A percentile compares a stretch with the other conserved stretches of the same genome.
Evolutionary conservation across 768 basidiomycete species (phyloP).

Genomic region (Lactarius sp.): DNA sequence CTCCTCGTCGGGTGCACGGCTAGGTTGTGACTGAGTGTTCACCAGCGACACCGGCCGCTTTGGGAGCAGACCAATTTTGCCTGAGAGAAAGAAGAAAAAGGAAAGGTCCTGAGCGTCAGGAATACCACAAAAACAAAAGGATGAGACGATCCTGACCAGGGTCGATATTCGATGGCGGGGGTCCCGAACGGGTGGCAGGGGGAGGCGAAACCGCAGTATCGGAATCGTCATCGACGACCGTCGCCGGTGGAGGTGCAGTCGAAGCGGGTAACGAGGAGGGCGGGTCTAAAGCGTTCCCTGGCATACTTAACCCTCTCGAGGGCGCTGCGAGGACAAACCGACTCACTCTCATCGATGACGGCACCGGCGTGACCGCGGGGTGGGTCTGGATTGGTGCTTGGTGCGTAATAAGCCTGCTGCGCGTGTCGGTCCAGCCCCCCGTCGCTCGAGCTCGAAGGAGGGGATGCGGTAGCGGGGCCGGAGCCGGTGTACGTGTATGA

Average conservation of each 20-base stretch:
- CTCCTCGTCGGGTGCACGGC: constrained; percentile 15
- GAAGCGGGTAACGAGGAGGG: background rate
- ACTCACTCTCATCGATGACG: background rate
- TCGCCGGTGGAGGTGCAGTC: background rate
- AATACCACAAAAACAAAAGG: background rate
- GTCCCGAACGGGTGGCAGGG: constrained; percentile 11
- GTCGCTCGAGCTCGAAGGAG: background rate
- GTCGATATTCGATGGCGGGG: constrained; percentile 19
- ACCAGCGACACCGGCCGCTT: constrained; percentile 30
- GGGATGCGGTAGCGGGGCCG: background rate
- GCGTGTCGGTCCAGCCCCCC: constrained; percentile 19
- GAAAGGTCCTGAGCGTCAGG: background rate
- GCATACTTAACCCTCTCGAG: no score
- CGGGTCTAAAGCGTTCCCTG: background rate
- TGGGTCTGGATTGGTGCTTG: background rate
- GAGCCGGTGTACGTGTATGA: background rate
- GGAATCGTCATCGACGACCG: background rate
- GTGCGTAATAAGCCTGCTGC: constrained; percentile 23
- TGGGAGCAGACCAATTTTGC: constrained; percentile 30
- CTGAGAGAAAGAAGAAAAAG: background rate
- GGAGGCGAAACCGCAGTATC: background rate
- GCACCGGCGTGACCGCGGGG: background rate
- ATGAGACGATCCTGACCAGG: constrained; percentile 12
- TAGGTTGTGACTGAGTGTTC: constrained; percentile 1
- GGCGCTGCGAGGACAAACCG: no score